Percentiles rank a stretch among this genome's conserved stretches.
These are phyloP conservation scores for Harrya chromipes DNA, from an alignment of 768 basidiomycete species.

Conservation along the genomic window DNA sequence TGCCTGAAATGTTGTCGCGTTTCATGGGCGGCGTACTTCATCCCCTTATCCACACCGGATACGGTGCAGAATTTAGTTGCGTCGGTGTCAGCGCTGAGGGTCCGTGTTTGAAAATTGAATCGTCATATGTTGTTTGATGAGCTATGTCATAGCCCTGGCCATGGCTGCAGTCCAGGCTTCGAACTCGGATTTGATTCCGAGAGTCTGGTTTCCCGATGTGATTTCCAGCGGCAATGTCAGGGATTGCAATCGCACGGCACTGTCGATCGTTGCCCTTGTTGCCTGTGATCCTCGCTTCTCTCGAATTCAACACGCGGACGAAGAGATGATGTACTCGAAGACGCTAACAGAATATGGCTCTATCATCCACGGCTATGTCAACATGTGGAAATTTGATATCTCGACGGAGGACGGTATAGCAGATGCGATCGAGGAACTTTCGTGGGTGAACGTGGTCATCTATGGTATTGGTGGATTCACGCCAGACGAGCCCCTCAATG, in stretches of 20 bases:
- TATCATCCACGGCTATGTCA: constrained; percentile 40
- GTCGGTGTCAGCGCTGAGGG: constrained; percentile 64
- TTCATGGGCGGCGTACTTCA: constrained; percentile 58
- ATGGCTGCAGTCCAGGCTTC: constrained; percentile 39
- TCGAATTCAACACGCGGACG: constrained; percentile 19
- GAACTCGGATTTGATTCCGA: constrained; percentile 16
- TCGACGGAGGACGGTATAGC: constrained; percentile 37
- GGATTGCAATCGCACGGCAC: constrained; percentile 30
- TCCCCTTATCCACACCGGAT: constrained; percentile 61
- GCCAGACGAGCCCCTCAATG: constrained; percentile 48
- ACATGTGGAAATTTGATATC: constrained; percentile 45
- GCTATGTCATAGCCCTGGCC: constrained; percentile 45
- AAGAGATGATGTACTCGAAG: constrained; percentile 30
- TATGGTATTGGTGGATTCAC: constrained; percentile 58
- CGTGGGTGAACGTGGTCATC: constrained; percentile 53
- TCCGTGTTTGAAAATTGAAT: constrained; percentile 38
- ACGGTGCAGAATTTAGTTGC: constrained; percentile 60
- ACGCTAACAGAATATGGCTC: constrained; percentile 33
- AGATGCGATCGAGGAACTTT: constrained; percentile 59
- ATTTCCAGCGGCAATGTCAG: constrained; percentile 7
- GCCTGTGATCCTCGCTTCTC: constrained; percentile 44
- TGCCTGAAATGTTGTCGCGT: constrained; percentile 50
- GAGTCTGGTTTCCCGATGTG: constrained; percentile 23
- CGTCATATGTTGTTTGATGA: constrained; percentile 27
- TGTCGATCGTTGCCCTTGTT: constrained; percentile 52